Evolutionary conservation across 2,329 filamentous ascomycete genomes (phyloP).

Genomic region (Fusarium dlaminii): DNA sequence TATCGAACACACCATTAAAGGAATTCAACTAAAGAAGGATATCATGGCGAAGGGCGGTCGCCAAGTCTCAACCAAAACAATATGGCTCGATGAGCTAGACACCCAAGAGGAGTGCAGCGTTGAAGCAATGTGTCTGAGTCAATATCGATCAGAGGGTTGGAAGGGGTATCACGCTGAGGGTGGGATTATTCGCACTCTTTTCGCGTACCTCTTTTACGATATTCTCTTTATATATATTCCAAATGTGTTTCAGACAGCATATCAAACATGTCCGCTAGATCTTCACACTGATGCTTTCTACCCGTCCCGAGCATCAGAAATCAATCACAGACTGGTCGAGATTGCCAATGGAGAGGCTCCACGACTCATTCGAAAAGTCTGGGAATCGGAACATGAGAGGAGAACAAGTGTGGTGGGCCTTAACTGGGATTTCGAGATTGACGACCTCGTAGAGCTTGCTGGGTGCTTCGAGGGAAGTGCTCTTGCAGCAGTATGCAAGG

Average conservation of each 20-base stretch:
- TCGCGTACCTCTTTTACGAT: constrained; percentile 92
- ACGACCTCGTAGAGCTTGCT: constrained; percentile 82
- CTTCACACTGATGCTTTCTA: constrained; percentile 95
- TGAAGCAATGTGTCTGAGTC: constrained; percentile 91
- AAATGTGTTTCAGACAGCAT: constrained; percentile 96
- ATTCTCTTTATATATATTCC: constrained; percentile 92
- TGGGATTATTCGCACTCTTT: constrained; percentile 89
- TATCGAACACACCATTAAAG: constrained; percentile 77
- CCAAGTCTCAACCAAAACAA: constrained; percentile 72
- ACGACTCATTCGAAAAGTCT: constrained; percentile 72
- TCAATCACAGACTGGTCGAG: constrained; percentile 85
- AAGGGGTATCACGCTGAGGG: constrained; percentile 96
- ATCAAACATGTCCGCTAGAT: constrained; percentile 93
- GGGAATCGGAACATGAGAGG: constrained; percentile 72
- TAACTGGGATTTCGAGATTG: constrained; percentile 85
- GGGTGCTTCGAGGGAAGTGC: constrained; percentile 82
- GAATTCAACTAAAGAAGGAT: constrained; percentile 77
- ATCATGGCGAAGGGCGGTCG: constrained; percentile 53
- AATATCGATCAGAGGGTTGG: constrained; percentile 85
- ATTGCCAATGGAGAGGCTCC: constrained; percentile 85
- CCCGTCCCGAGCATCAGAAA: constrained; percentile 83
- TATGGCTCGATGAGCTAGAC: constrained; percentile 85
- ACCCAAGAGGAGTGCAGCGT: constrained; percentile 81
- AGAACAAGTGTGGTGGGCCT: constrained; percentile 90
- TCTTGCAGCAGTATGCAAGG: constrained; percentile 86